Evolutionary conservation across 2,329 filamentous ascomycete genomes (phyloP).

Genomic region (Alternaria sp.): DNA sequence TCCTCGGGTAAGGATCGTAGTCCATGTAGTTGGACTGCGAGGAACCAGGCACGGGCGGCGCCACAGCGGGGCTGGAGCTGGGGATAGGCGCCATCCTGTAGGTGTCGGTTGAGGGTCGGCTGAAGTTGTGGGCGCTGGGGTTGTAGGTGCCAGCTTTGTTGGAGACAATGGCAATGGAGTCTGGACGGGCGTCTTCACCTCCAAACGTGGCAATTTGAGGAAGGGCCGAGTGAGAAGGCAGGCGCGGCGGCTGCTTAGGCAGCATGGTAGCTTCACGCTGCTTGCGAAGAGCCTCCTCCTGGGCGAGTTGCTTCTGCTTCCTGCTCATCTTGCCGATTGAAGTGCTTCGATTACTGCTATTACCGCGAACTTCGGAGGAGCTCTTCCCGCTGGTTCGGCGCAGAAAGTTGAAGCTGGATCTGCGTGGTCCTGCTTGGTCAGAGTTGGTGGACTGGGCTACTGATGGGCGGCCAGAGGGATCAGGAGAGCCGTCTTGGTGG

Average conservation of each 20-base stretch:
- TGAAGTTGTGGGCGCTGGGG: constrained; percentile 46
- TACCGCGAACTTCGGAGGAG: constrained; percentile 32
- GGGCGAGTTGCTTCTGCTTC: constrained; percentile 60
- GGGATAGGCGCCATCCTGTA: constrained; percentile 48
- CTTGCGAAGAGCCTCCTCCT: constrained; percentile 63
- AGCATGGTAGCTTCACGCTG: constrained; percentile 65
- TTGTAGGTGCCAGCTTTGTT: constrained; percentile 58
- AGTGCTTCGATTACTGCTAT: constrained; percentile 33
- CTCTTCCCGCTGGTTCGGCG: constrained; percentile 42
- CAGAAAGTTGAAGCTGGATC: constrained; percentile 50
- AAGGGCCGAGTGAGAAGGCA: constrained; percentile 59
- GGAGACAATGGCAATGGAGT: constrained; percentile 69
- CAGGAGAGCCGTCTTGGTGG: constrained; percentile 40
- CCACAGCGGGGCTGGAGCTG: constrained; percentile 26
- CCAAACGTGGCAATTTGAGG: constrained; percentile 66
- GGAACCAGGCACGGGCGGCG: constrained; percentile 62
- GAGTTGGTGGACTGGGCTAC: constrained; percentile 22
- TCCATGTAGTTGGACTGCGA: constrained; percentile 57
- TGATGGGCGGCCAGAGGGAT: constrained; percentile 29
- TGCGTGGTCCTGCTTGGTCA: constrained; percentile 28
- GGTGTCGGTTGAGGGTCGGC: constrained; percentile 46
- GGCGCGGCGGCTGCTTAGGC: constrained; percentile 67
- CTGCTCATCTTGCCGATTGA: constrained; percentile 61
- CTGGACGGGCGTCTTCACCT: constrained; percentile 68
- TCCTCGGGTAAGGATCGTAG: constrained; percentile 80